Conservation (phyloP, 2,329 filamentous ascomycete species). For the Aspergillus thermomutatus region DNA sequence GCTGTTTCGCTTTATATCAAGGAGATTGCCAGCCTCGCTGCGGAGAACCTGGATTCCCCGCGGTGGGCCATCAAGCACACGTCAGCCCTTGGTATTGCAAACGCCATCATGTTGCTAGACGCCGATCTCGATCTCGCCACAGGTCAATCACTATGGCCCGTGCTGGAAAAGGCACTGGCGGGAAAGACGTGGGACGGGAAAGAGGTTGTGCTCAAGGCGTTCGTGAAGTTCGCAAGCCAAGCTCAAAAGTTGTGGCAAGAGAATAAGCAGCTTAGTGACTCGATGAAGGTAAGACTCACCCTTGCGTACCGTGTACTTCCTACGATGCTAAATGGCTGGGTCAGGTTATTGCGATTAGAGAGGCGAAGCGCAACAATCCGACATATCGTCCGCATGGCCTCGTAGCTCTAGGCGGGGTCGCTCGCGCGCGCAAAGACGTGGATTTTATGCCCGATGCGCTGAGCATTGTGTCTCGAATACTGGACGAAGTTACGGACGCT, state of each 20-base stretch:
- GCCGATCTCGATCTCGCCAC: constrained; percentile 56
- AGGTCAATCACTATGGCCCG: constrained; percentile 71
- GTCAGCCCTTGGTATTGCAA: constrained; percentile 74
- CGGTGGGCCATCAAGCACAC: constrained; percentile 92
- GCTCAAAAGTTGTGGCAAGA: constrained; percentile 58
- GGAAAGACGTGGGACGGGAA: constrained; percentile 94
- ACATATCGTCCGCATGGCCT: constrained; percentile 76
- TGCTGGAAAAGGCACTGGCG: constrained; percentile 73
- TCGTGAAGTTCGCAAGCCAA: constrained; percentile 72
- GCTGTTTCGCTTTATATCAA: constrained; percentile 78
- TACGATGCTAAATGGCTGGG: constrained; percentile 16
- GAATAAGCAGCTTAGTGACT: constrained; percentile 56
- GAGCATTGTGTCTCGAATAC: constrained; percentile 59
- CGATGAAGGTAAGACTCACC: constrained; percentile 60
- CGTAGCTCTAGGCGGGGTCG: constrained; percentile 67
- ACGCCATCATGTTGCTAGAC: constrained; percentile 64
- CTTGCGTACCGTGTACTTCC: constrained; percentile 7
- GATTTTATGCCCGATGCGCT: constrained; percentile 67
- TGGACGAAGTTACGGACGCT: constrained; percentile 55
- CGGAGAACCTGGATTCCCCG: constrained; percentile 68
- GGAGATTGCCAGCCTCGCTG: constrained; percentile 72
- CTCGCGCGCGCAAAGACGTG: constrained; percentile 63
- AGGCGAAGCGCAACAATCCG: constrained; percentile 90
- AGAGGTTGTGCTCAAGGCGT: constrained; percentile 75
- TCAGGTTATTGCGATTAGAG: constrained; percentile 67